Evolutionary conservation across 78 protist species (phyloP), one percentile per base, ranked within the genome.

Genomic region (Dictyostelium brefeldianum): DNA sequence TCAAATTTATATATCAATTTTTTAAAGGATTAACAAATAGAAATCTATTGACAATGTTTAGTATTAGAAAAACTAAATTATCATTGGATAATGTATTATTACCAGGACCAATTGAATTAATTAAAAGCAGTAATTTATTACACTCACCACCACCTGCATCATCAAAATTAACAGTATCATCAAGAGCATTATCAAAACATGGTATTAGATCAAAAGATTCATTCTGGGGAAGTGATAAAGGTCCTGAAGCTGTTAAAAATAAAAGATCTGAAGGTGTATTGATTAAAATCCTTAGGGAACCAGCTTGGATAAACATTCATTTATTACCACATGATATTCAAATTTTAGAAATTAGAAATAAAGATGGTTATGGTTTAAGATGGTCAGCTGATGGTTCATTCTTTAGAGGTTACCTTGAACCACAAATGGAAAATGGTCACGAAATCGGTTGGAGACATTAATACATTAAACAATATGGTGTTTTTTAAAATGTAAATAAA

Each of bases 361-460:
- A 15, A 22, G 48, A 59, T 48, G 75, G 93, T 9, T 87, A 87
- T 77, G 93, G 93, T 20, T 77, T 87, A 50, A 36, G 93, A 50
- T 87, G 93, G 93, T 54, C 51, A 50, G 22, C 56, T 17, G 18
- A 14, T 22, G 93, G 93, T 54, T 5, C 14, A n/a, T 74, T 65
- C 20, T 87, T 87, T 65, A 87, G 93, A 65, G 93, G 93, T 11
- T 71, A 51, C 9, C 51, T 87, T 36, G 93, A 87, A 36, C 93
- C 93, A 27, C 80, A 71, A 78, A 87, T 87, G 93, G 81, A 70
- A 85, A 83, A 51, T 85, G 92, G 92, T 2, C 92, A 85, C n/a
- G 81, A 74, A 59, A 75, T 73, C 20, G 92, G 92, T 27, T 85
- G 92, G 92, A 85, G 50, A 75, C 92, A 85, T 59, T 85, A 47